Evolutionary conservation across 1,284 basidiomycete genomes (phyloP).

Genomic region (Meira nashicola): DNA sequence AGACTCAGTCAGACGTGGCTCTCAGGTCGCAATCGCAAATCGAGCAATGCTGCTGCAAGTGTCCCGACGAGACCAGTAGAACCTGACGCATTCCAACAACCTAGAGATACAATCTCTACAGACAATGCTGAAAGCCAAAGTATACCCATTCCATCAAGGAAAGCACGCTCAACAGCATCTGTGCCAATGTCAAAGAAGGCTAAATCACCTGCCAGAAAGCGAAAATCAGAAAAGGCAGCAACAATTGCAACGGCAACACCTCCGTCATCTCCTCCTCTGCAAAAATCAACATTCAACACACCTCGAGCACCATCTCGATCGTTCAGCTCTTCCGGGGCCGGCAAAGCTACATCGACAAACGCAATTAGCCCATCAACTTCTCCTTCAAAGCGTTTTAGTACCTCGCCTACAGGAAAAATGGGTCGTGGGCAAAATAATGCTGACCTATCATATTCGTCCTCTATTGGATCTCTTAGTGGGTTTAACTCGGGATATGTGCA

Average conservation of each 20-base stretch:
- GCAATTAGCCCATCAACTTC: background rate
- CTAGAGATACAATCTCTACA: too few relatives aligned
- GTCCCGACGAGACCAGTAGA: background rate
- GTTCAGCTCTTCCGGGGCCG: background rate
- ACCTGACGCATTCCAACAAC: too few relatives aligned
- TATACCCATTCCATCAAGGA: background rate
- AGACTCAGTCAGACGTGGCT: constrained; percentile 88
- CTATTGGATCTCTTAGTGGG: constrained; percentile 12
- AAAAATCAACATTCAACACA: background rate
- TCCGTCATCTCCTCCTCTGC: background rate
- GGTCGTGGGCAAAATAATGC: background rate
- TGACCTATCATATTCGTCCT: constrained; percentile 13
- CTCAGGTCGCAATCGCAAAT: constrained; percentile 37
- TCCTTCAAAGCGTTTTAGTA: too few relatives aligned
- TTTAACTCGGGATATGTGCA: constrained; percentile 15
- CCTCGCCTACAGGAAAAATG: too few relatives aligned
- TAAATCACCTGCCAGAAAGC: background rate
- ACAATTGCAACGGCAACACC: too few relatives aligned
- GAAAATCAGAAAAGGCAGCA: background rate
- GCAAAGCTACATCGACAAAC: background rate
- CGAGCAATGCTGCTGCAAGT: background rate
- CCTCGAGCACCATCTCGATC: background rate
- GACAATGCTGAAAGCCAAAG: background rate
- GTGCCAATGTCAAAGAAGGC: background rate
- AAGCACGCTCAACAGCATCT: background rate